Percentiles rank a stretch among this genome's conserved stretches.
Evolutionary conservation across 1,284 basidiomycete species (phyloP).

Genomic region (Xerocomus nothofagi): DNA sequence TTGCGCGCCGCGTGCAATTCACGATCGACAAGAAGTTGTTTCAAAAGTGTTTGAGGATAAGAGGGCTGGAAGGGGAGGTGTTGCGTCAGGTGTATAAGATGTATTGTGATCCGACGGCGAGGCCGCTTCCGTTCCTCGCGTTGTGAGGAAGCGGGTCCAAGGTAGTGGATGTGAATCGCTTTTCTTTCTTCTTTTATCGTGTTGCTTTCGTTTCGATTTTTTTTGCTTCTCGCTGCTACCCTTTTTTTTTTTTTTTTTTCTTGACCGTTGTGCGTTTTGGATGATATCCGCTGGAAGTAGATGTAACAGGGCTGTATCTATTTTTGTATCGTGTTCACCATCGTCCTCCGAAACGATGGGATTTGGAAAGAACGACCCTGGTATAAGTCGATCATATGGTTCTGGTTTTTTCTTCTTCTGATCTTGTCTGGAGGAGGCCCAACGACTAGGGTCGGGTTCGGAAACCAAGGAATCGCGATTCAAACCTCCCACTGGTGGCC

Average conservation of each 20-base stretch:
- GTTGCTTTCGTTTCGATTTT: background rate
- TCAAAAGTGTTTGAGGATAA: slow-evolving; percentile 70
- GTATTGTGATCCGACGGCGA: slow-evolving; percentile 31
- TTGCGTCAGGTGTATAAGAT: slow-evolving; percentile 47
- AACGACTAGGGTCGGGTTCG: too few species aligned
- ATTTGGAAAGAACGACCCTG: background rate
- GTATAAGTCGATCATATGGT: too few species aligned
- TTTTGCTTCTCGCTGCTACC: too few species aligned
- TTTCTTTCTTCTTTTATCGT: background rate
- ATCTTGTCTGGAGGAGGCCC: too few species aligned
- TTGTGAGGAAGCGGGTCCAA: slow-evolving; percentile 6
- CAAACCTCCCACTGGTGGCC: too few species aligned
- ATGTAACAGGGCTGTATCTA: slow-evolving; percentile 24
- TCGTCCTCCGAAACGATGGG: background rate
- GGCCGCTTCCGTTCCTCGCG: slow-evolving; percentile 24
- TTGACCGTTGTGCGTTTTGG: background rate
- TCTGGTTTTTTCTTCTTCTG: too few species aligned
- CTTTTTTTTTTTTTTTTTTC: too few species aligned
- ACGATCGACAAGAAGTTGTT: slow-evolving; percentile 72
- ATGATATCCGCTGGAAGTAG: slow-evolving; percentile 12
- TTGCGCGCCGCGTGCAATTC: slow-evolving; percentile 69
- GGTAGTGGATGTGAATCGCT: too few species aligned
- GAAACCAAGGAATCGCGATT: too few species aligned
- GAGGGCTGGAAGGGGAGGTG: slow-evolving; percentile 57
- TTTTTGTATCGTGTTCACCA: slow-evolving; percentile 12